Evolutionary conservation across 2,329 filamentous ascomycete species (phyloP).

Genomic region (Aureobasidium leucospermi): DNA sequence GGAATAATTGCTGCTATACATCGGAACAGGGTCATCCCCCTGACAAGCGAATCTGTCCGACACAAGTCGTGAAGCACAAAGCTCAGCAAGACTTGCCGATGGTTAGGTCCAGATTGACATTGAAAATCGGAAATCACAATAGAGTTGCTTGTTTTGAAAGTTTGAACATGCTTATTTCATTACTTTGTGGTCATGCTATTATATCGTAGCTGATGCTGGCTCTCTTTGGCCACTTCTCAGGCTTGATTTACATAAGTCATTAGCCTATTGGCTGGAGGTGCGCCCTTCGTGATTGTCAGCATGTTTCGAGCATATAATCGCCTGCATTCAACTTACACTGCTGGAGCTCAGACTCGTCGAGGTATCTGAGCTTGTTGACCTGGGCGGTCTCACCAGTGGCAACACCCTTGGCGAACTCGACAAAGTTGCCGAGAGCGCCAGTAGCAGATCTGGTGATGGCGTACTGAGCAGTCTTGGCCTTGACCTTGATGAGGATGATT

Average conservation of each 20-base stretch:
- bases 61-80: too few species aligned
- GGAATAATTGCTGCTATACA: background rate
- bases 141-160: background rate
- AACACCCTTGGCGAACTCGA: constrained; percentile 69
- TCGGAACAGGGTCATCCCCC: background rate
- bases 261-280: constrained; percentile 9
- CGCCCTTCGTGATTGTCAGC: background rate
- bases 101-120: too few species aligned
- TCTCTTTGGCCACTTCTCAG: background rate
- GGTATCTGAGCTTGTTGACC: constrained; percentile 70
- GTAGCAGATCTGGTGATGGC: constrained; percentile 54
- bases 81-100: too few species aligned
- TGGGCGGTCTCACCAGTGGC: constrained; percentile 63
- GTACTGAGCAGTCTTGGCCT: constrained; percentile 66
- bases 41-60: background rate
- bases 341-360: constrained; percentile 58
- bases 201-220: constrained; percentile 8
- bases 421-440: constrained; percentile 50
- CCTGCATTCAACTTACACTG: constrained; percentile 37
- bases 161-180: constrained; percentile 1
- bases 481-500: constrained; percentile 73
- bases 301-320: background rate
- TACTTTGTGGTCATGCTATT: constrained; percentile 9
- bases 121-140: background rate
- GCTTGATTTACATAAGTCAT: background rate